Percentiles rank a stretch among this genome's conserved stretches.
These are phyloP conservation scores for Fusarium vanettenii DNA, from an alignment of 2,329 filamentous ascomycete species.

Conservation along the genomic window DNA sequence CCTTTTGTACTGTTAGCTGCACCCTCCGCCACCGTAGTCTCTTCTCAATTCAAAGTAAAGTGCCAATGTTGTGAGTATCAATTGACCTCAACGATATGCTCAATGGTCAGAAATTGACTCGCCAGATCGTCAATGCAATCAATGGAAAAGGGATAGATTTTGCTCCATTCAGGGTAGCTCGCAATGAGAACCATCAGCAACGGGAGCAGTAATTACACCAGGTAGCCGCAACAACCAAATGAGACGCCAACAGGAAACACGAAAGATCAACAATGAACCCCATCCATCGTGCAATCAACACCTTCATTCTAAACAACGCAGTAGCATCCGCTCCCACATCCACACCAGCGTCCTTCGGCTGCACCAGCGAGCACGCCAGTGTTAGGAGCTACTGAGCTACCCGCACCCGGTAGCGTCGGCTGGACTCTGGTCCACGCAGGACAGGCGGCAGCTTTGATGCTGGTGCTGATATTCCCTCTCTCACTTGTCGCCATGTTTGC, in stretches of 20 bases:
- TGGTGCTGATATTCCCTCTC: conserved; percentile 2
- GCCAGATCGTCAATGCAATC: neutral
- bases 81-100: neutral
- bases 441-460: neutral
- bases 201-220: neutral
- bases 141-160: neutral
- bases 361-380: conserved; percentile 40
- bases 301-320: conserved; percentile 33
- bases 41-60: conserved; percentile 13
- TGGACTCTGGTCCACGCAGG: conserved; percentile 36
- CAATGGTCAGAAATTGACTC: neutral
- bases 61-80: neutral
- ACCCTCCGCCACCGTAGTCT: conserved; percentile 31
- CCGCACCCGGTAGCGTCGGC: conserved; percentile 42
- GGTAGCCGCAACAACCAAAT: conserved; percentile 33
- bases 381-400: conserved; percentile 34
- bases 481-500: conserved; percentile 4
- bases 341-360: conserved; percentile 20
- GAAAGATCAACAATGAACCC: conserved; percentile 32
- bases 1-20: conserved; percentile 22
- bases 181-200: neutral
- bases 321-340: conserved; percentile 26
- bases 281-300: conserved; percentile 5
- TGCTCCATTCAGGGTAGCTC: neutral
- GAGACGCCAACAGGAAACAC: conserved; percentile 11